These are phyloP conservation scores for Rutstroemia sydowiana DNA, from an alignment of 2,329 filamentous ascomycete species.

Conservation along the genomic window DNA sequence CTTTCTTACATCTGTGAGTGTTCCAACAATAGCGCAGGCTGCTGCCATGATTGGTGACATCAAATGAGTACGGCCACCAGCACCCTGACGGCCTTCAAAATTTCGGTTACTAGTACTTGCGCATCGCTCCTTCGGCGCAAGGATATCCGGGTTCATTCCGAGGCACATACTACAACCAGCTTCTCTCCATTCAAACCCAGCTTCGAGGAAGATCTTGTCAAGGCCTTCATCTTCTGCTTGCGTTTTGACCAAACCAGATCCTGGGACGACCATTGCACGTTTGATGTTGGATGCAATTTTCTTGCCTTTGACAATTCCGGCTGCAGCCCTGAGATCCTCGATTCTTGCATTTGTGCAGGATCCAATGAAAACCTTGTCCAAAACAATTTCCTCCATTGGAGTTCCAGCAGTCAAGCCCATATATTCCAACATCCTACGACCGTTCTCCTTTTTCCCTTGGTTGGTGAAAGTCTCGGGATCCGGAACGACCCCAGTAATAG, in stretches of 20 bases:
- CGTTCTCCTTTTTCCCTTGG: slow-evolving; percentile 71
- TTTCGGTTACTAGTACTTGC: slow-evolving; percentile 95
- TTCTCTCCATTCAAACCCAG: slow-evolving; percentile 96
- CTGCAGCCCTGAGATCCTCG: slow-evolving; percentile 85
- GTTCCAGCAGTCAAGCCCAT: slow-evolving; percentile 89
- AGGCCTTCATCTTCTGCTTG: slow-evolving; percentile 88
- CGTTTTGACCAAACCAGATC: slow-evolving; percentile 87
- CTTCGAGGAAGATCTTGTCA: slow-evolving; percentile 84
- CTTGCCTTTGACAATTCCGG: slow-evolving; percentile 77
- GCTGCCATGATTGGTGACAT: slow-evolving; percentile 98
- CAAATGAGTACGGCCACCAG: slow-evolving; percentile 82
- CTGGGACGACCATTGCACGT: slow-evolving; percentile 92
- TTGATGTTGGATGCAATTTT: slow-evolving; percentile 85
- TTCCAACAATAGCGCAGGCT: slow-evolving; percentile 80
- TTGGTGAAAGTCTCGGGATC: slow-evolving; percentile 80
- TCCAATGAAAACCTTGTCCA: slow-evolving; percentile 97
- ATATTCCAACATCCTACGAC: slow-evolving; percentile 80
- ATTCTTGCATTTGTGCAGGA: slow-evolving; percentile 97
- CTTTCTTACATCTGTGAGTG: slow-evolving; percentile 85
- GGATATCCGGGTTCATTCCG: slow-evolving; percentile 98
- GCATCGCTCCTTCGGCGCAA: slow-evolving; percentile 85
- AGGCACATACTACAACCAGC: slow-evolving; percentile 98
- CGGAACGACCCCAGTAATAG: slow-evolving; percentile 86
- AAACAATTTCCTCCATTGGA: slow-evolving; percentile 79
- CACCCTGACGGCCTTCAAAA: slow-evolving; percentile 94